These are phyloP conservation scores for Microbotryum saponariae DNA, from an alignment of 1,284 basidiomycete genomes.

Conservation along the genomic window DNA sequence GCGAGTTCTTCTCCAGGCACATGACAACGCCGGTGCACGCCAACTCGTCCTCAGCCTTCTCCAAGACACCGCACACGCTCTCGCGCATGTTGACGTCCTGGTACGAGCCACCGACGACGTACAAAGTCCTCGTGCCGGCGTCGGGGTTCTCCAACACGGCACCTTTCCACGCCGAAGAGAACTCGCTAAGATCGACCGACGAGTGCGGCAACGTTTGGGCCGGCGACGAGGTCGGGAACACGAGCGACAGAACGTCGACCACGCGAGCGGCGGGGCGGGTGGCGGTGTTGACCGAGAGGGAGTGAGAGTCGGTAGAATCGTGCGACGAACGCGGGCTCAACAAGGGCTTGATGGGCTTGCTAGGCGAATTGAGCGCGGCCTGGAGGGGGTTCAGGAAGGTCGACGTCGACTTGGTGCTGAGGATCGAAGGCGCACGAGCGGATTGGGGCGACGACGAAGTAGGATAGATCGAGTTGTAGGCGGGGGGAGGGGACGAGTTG, in stretches of 20 bases:
- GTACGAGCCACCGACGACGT: slow-evolving; percentile 18
- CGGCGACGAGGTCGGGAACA: slow-evolving; percentile 23
- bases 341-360: slow-evolving; percentile 9
- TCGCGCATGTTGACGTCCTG: slow-evolving; percentile 27
- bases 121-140: slow-evolving; percentile 23
- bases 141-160: slow-evolving; percentile 20
- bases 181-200: slow-evolving; percentile 19
- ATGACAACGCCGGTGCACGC: slow-evolving; percentile 24
- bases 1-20: slow-evolving; percentile 20
- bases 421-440: slow-evolving; percentile 12
- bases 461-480: slow-evolving; percentile 27
- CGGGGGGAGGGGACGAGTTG: slow-evolving; percentile 18
- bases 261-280: background rate
- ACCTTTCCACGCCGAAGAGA: slow-evolving; percentile 21
- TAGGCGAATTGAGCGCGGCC: background rate
- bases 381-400: slow-evolving; percentile 1
- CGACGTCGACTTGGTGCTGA: background rate
- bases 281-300: slow-evolving; percentile 1
- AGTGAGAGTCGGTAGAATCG: background rate
- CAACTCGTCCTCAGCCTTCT: slow-evolving; percentile 28
- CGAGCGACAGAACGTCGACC: slow-evolving; percentile 13
- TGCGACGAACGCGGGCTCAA: slow-evolving; percentile 18
- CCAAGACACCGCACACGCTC: slow-evolving; percentile 21
- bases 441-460: slow-evolving; percentile 19
- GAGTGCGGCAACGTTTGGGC: slow-evolving; percentile 18